Percentiles rank a stretch among this genome's conserved stretches.
Evolutionary conservation across 306 rosid species (phyloP).

Genomic region (Pachyrhizus erosus): DNA sequence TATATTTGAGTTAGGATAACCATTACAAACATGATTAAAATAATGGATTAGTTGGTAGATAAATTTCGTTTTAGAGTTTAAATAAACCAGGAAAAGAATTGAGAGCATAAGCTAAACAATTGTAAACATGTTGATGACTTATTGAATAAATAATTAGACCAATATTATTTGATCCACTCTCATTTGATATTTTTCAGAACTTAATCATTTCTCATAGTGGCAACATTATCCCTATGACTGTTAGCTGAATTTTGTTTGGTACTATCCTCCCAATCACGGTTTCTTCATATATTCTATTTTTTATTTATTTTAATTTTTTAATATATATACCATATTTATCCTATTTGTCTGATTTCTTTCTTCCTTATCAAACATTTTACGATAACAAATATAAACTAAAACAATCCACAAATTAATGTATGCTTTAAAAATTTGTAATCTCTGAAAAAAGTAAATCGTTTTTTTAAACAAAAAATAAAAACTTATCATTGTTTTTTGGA

Average conservation of each 20-base stretch:
- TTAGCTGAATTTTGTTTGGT: not conserved
- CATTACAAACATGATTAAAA: no score
- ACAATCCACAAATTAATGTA: not conserved
- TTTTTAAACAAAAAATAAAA: not conserved
- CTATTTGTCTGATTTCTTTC: no score
- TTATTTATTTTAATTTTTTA: not conserved
- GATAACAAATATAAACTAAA: not conserved
- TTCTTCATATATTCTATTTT: not conserved
- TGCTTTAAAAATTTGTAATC: not conserved
- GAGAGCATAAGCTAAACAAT: not conserved
- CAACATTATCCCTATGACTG: not conserved
- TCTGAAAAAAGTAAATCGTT: not conserved
- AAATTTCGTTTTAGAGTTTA: not conserved
- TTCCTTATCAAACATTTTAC: no score
- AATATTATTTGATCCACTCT: not conserved
- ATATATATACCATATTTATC: no score
- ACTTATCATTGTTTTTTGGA: not conserved
- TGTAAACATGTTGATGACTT: not conserved
- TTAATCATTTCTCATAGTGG: not conserved
- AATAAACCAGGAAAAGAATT: not conserved
- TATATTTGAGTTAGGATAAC: no score
- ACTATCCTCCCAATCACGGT: not conserved
- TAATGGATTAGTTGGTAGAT: not conserved
- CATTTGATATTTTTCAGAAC: not conserved
- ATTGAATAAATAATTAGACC: not conserved